These are phyloP conservation scores for Chlorella sp. DNA, from an alignment of 139 green algal genomes.

Conservation along the genomic window DNA sequence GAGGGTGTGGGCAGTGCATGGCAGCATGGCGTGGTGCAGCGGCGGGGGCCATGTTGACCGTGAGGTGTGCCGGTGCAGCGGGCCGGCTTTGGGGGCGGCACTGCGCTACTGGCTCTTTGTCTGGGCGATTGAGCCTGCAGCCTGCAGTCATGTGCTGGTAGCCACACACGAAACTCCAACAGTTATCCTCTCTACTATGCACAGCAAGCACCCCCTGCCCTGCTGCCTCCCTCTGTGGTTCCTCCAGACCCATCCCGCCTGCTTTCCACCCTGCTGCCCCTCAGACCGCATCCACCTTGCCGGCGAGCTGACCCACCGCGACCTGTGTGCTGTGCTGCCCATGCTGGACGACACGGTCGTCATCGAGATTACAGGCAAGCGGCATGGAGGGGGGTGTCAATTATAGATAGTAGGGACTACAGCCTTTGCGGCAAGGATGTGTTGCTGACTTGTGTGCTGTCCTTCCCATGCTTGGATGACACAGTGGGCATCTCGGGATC, in stretches of 20 bases:
- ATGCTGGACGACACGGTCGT: conserved; percentile 72
- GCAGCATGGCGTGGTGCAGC: too few relatives aligned
- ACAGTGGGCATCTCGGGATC: conserved; percentile 34
- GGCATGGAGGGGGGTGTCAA: too few relatives aligned
- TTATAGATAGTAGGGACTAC: too few relatives aligned
- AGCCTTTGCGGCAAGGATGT: too few relatives aligned
- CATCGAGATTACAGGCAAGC: conserved; percentile 17
- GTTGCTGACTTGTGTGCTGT: conserved; percentile 72
- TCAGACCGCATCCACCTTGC: conserved; percentile 34
- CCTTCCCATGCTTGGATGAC: conserved; percentile 76
- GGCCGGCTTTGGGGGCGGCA: too few relatives aligned
- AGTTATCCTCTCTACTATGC: background rate
- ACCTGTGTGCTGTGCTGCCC: conserved; percentile 70
- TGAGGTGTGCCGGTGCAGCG: too few relatives aligned
- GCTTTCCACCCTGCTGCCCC: background rate
- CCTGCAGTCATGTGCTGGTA: background rate
- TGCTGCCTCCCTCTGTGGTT: background rate
- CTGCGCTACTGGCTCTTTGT: too few relatives aligned
- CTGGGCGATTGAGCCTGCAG: background rate
- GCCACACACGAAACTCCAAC: background rate
- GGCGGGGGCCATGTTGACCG: too few relatives aligned
- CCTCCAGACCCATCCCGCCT: background rate
- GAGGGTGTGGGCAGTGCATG: too few relatives aligned
- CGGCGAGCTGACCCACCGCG: conserved; percentile 34
- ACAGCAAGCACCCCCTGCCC: background rate